Evolutionary conservation across 202 grass and related monocot genomes (phyloP).

Genomic region (Setaria viridis): DNA sequence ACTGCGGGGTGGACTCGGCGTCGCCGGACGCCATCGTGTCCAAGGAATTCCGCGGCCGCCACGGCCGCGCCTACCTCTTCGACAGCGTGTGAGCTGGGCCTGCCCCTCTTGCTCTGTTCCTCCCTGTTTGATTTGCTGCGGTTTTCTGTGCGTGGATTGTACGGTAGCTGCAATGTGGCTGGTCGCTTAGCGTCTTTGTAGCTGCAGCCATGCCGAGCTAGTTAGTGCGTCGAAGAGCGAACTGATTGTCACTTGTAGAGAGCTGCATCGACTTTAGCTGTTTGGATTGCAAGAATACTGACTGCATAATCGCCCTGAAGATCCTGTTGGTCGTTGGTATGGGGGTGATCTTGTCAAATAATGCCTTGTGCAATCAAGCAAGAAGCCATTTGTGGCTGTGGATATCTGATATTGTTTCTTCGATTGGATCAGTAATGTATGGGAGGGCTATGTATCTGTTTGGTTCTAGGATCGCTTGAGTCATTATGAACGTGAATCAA

Average conservation of each 20-base stretch:
- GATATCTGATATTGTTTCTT: not conserved
- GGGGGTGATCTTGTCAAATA: not conserved
- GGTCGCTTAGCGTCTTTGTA: conserved; percentile 12
- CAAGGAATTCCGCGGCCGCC: conserved; percentile 79
- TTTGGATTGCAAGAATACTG: not conserved
- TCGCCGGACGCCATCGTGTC: conserved; percentile 77
- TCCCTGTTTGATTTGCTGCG: not conserved
- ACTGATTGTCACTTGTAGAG: not conserved
- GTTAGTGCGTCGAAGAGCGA: not conserved
- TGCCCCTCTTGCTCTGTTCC: not conserved
- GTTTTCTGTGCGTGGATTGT: not conserved
- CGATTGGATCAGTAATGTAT: not conserved
- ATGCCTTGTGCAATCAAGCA: not conserved
- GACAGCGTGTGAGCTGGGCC: conserved; percentile 72
- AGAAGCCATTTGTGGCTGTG: not conserved
- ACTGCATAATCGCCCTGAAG: not conserved
- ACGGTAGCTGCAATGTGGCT: conserved; percentile 29
- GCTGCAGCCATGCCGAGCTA: not conserved
- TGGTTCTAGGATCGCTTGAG: not conserved
- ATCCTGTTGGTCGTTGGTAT: not conserved
- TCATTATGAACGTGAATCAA: conserved; percentile 5
- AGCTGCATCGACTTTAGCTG: not conserved
- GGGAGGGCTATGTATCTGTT: not conserved
- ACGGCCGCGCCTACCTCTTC: conserved; percentile 84
- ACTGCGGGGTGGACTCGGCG: conserved; percentile 85